Evolutionary conservation across 2,329 filamentous ascomycete species (phyloP).

Genomic region (Colletotrichum higginsianum): DNA sequence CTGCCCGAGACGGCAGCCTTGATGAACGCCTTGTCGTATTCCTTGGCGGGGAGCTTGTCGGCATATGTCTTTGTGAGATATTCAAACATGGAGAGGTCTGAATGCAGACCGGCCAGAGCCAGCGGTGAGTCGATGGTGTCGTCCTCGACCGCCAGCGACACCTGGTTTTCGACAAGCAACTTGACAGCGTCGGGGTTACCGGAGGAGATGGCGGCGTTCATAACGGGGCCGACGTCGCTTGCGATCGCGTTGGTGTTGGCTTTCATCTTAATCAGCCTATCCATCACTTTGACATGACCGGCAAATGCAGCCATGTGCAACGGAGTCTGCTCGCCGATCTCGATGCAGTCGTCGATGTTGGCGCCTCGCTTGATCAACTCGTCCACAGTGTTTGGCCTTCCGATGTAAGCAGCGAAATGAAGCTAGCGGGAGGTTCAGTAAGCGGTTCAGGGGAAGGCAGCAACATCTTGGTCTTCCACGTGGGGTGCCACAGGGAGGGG

Average conservation of each 20-base stretch:
- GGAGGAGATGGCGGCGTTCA: constrained; percentile 59
- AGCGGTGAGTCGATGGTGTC: constrained; percentile 52
- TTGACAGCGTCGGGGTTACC: constrained; percentile 58
- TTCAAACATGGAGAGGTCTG: constrained; percentile 58
- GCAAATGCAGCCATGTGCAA: constrained; percentile 56
- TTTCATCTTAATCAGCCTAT: constrained; percentile 54
- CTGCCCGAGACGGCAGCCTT: constrained; percentile 56
- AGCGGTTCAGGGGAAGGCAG: background rate
- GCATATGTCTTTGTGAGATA: constrained; percentile 58
- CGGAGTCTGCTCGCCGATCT: constrained; percentile 52
- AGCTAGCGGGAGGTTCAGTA: constrained; percentile 43
- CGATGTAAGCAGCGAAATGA: constrained; percentile 50
- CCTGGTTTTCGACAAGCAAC: constrained; percentile 56
- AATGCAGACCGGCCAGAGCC: constrained; percentile 55
- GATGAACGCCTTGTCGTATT: constrained; percentile 57
- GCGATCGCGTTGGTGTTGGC: constrained; percentile 55
- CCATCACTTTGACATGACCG: constrained; percentile 58
- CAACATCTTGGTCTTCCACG: background rate
- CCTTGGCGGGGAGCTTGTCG: constrained; percentile 54
- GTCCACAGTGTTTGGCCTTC: constrained; percentile 54
- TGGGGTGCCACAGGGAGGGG: no score
- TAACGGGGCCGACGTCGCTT: constrained; percentile 50
- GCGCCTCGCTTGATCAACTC: constrained; percentile 53
- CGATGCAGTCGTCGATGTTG: constrained; percentile 52
- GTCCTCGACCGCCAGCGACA: constrained; percentile 52